These are phyloP conservation scores for Phaseolus coccineus DNA, from an alignment of 331 rosid species.

Conservation along the genomic window DNA sequence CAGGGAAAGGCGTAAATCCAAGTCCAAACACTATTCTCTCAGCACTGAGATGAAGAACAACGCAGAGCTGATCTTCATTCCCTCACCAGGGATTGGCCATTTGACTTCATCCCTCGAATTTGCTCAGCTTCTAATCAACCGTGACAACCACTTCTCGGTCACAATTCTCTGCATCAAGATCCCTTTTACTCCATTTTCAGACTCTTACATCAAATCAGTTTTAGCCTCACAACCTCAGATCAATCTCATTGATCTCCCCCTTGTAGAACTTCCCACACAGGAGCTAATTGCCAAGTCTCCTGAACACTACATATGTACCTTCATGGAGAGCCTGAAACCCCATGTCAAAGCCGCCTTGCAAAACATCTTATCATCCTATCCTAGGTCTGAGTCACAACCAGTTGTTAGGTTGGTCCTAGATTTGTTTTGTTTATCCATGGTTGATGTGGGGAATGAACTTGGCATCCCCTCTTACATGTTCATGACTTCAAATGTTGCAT, in stretches of 20 bases:
- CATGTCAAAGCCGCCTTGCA: constrained; percentile 51
- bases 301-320: constrained; percentile 32
- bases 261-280: constrained; percentile 35
- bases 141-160: constrained; percentile 40
- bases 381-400: constrained; percentile 28
- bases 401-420: constrained; percentile 50
- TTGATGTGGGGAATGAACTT: constrained; percentile 59
- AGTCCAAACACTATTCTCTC: not conserved
- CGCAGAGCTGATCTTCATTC: constrained; percentile 56
- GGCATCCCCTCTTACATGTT: constrained; percentile 60
- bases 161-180: constrained; percentile 53
- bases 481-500: constrained; percentile 52
- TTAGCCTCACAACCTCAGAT: constrained; percentile 44
- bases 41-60: constrained; percentile 36
- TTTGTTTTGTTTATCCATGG: constrained; percentile 49
- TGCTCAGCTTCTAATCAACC: constrained; percentile 53
- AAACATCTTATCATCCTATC: constrained; percentile 37
- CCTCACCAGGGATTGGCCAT: constrained; percentile 59
- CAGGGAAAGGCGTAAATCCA: not conserved
- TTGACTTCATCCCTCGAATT: constrained; percentile 54
- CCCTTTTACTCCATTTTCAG: constrained; percentile 23
- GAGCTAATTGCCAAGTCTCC: constrained; percentile 33
- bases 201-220: constrained; percentile 45
- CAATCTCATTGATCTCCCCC: constrained; percentile 47
- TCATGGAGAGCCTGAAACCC: constrained; percentile 55